Base-by-base conservation (phyloP, 768 basidiomycete genomes). In the Favolaschia claudopus region DNA sequence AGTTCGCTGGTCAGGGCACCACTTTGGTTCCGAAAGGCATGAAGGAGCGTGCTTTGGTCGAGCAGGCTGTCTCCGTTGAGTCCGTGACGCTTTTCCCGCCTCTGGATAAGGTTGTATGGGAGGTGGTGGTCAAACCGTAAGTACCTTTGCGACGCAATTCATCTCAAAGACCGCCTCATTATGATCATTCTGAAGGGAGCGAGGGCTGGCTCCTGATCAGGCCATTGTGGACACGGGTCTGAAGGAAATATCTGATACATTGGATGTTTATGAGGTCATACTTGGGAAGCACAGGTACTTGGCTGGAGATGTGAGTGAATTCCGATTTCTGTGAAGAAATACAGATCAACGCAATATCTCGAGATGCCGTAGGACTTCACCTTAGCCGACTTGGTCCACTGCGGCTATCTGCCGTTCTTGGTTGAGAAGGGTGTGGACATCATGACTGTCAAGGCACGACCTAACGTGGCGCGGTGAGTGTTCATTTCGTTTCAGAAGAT, bases 351-450 rank as follows among this genome's bases (percentile, higher is more conserved):
- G 13, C 25, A 24, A 28, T 34, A 8, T 19, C 24, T 49, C 14
- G 54, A 32, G 28, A 19, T 37, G 13, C 29, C 48, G 32, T 22
- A 73, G 74, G 66, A 70, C 17, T 19, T 89, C 49, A 86, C 84
- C 7, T 73, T 88, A 1, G 85, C 82, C 4, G 88, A 89, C 66
- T 74, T 89, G 12, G 81, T 80, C 70, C 86, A 87, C 67, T 67
- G 88, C 29, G 79, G 86, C 0, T 81, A 79, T 45, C 74, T 67
- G 1, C 20, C 53, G 2, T 9, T 65, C 48, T 62, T 75, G 28
- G 53, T 38, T 19, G 14, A 7, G 1, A 55, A 61, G 1, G 77
- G 76, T 1, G 56, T 63, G 37, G 63, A 72, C 10, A 55, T 76
- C 10, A 57, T 84, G 19, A 69, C 68, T 31, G 60, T 72, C 28